Evolutionary conservation across 2,329 filamentous ascomycete species (phyloP).

Genomic region (Cladosporium sp.): DNA sequence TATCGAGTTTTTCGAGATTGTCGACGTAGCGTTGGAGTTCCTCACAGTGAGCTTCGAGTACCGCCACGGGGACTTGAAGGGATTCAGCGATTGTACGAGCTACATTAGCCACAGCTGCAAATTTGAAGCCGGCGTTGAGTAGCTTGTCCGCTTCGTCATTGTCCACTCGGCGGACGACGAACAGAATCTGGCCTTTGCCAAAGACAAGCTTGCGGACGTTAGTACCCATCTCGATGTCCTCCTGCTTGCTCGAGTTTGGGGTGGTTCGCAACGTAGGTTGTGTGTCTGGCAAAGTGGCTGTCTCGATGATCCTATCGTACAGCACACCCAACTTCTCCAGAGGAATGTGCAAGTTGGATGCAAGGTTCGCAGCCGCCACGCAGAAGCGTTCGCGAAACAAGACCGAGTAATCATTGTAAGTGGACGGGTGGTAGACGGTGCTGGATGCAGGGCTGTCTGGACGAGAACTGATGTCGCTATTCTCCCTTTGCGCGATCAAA

Average conservation of each 20-base stretch:
- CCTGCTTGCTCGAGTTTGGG: slow-evolving; percentile 13
- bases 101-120: slow-evolving; percentile 66
- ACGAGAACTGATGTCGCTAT: slow-evolving; percentile 26
- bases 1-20: slow-evolving; percentile 36
- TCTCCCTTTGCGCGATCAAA: slow-evolving; percentile 46
- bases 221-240: slow-evolving; percentile 39
- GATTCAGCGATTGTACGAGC: slow-evolving; percentile 63
- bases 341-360: slow-evolving; percentile 52
- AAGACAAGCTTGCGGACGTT: slow-evolving; percentile 36
- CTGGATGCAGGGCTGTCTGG: slow-evolving; percentile 28
- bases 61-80: slow-evolving; percentile 66
- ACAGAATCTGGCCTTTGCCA: slow-evolving; percentile 74
- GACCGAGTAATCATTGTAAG: slow-evolving; percentile 66
- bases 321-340: slow-evolving; percentile 33
- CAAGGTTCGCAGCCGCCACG: slow-evolving; percentile 70
- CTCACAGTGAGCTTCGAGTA: slow-evolving; percentile 58
- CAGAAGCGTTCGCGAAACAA: slow-evolving; percentile 83
- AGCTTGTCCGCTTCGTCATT: slow-evolving; percentile 60
- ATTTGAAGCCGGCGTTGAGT: slow-evolving; percentile 71
- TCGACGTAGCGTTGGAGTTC: slow-evolving; percentile 60
- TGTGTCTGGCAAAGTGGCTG: slow-evolving; percentile 22
- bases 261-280: not conserved
- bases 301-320: slow-evolving; percentile 35
- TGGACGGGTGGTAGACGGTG: slow-evolving; percentile 48
- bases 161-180: slow-evolving; percentile 65